Base-by-base conservation (phyloP, 129 eudicot genomes). In the Chrysanthemum lavandulifolium region DNA sequence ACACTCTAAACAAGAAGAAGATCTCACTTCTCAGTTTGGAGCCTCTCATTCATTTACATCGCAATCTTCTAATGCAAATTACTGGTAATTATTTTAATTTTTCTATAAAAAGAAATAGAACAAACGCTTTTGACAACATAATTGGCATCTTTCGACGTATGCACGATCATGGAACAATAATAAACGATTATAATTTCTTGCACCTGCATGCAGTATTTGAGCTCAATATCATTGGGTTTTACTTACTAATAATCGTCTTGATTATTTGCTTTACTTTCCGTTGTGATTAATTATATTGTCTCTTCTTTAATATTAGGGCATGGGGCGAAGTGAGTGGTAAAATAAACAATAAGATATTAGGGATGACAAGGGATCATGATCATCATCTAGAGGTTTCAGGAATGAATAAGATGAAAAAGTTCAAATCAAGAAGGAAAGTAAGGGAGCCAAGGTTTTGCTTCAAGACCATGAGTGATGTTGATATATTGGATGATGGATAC, bases 371-470 rank as follows among this genome's bases (percentile, higher is more conserved):
- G 11, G 67, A 74, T 25, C 61, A 78, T 57, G 59, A 86, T 69
- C 74, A 70, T 53, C 54, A 79, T 67, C 66, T 86, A 3, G 96
- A 90, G 77, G 76, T 88, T 47, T 71, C 89, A 23, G 79, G 79
- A 50, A 66, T 86, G 29, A 76, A 84, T 77, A 86, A 82, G 86
- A 88, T 78, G 91, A 91, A 88, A 82, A 88, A 88, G 84, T 78
- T 84, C 13, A 91, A 88, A 83, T 79, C 84, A 65, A 91, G 97
- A 69, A 88, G 92, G 59, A 91, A 82, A 73, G 88, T 88, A n/a
- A 88, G 97, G 80, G 97, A 91, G 71, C 97, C 97, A 10, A 82
- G 96, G 59, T 91, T 91, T 84, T 84, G 96, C 84, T 91, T 91
- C 96, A 91, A 91, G 80, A 91, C 97, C 64, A 77, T 86, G 80